phyloP scores from a whole-genome alignment of 768 basidiomycete species.

The Kwoniella mangroviensis region DNA sequence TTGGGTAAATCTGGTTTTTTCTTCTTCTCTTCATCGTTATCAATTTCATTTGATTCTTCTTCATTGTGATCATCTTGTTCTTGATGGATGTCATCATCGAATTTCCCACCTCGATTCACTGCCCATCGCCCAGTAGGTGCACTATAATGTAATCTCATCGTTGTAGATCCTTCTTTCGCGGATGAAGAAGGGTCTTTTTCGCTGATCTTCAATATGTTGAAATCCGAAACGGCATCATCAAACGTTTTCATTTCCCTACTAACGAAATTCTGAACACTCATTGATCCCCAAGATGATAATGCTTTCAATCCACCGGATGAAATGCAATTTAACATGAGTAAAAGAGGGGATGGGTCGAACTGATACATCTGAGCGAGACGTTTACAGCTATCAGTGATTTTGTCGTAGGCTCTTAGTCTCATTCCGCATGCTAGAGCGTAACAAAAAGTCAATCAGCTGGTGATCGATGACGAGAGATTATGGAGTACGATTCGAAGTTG shows the following conservation, averaged over 20 bases:
- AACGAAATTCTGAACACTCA: conserved; percentile 80
- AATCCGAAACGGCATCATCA: conserved; percentile 62
- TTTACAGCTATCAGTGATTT: conserved; percentile 74
- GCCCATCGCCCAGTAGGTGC: conserved; percentile 30
- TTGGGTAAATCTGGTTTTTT: conserved; percentile 29
- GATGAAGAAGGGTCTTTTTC: conserved; percentile 53
- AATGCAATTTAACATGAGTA: conserved; percentile 74
- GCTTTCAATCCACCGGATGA: conserved; percentile 69
- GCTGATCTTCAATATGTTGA: not conserved
- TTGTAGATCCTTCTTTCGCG: not conserved
- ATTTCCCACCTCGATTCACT: conserved; percentile 6
- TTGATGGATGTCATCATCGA: conserved; percentile 13
- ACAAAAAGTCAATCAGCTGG: not conserved
- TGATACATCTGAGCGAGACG: conserved; percentile 76
- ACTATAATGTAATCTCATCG: conserved; percentile 54
- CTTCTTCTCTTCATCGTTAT: conserved; percentile 58
- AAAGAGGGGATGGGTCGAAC: conserved; percentile 83
- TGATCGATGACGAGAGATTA: too few species aligned
- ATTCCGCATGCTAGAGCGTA: conserved; percentile 72
- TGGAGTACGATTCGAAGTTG: too few species aligned
- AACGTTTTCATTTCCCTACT: conserved; percentile 76
- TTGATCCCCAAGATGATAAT: conserved; percentile 75
- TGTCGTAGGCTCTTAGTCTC: conserved; percentile 63
- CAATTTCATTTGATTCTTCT: conserved; percentile 40
- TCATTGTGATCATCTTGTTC: conserved; percentile 40